Evolutionary conservation across 768 basidiomycete species (phyloP), one percentile per base, ranked within the genome.

Genomic region (Pholiota conissans): DNA sequence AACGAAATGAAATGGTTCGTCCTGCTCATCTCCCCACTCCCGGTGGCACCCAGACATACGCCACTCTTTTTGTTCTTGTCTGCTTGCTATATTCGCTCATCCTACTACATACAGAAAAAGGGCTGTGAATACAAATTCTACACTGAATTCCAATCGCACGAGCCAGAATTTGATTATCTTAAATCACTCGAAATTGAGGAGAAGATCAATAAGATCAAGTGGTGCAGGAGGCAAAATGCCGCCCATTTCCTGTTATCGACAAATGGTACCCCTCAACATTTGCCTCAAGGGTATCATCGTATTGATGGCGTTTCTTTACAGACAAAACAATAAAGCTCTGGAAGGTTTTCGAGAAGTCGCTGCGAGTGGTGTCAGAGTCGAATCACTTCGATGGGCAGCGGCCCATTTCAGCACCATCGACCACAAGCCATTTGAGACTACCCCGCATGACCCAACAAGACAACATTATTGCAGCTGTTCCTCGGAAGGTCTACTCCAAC

Each of bases 181-280:
- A 99, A 99, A 82, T 97, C 94, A 22, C 81, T 99, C 65, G 97
- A 99, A 83, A 99, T 99, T 75, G 97, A 99, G 77, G 97, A 99
- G 84, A 99, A 99, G 89, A 99, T 99, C 82, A 99, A 99, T 82
- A 93, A 97, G 86, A 99, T 99, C 85, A 93, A 95, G 73, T 99
- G 97, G 97, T 98, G 95, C 82, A 95, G 89, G 79, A 85, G 97
- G 63, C 95, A 97, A 77, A 98, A 98, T 72, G 83, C 91, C 46
- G 95, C 97, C 45, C 97, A 99, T 75, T 98, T 99, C 75, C 77
- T 99, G 56, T 75, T 99, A 51, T 96, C 95, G 57, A 98, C 97
- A 28, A 99, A 99, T 67, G 97, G 97, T 96, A 60, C 59, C 34
- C 47, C 20, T 58, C 8, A 82, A 74, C 29, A 52, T 57, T 55